These are phyloP conservation scores for Dioscorea alata DNA, from an alignment of 106 monocot genomes.

Conservation along the genomic window DNA sequence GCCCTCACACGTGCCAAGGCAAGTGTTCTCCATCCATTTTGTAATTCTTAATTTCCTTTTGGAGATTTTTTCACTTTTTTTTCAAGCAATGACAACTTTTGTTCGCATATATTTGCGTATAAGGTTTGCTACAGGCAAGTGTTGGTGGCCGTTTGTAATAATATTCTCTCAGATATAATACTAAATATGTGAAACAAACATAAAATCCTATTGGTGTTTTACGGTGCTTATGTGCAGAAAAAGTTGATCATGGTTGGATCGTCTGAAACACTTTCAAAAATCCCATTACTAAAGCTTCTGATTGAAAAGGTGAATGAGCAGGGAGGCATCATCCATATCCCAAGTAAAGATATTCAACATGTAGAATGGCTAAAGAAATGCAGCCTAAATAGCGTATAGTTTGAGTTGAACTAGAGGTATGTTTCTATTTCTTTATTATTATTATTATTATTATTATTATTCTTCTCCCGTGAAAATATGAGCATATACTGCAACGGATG, in stretches of 20 bases:
- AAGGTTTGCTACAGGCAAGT: no score
- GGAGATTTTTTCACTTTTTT: no score
- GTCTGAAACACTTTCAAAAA: constrained; percentile 52
- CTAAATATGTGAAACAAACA: not conserved
- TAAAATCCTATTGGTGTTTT: not conserved
- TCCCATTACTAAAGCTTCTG: constrained; percentile 80
- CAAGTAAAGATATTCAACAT: constrained; percentile 36
- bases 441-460: no score
- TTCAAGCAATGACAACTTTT: no score
- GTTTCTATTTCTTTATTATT: no score
- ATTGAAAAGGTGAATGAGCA: constrained; percentile 65
- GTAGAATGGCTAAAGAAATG: constrained; percentile 36
- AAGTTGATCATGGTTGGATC: constrained; percentile 98
- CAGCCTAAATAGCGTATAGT: constrained; percentile 11
- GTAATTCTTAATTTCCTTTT: no score
- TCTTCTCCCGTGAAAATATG: no score
- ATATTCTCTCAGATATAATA: no score
- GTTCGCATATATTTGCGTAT: no score
- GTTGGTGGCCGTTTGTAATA: no score
- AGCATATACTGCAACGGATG: no score
- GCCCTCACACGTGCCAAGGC: constrained; percentile 94
- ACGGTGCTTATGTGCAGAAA: constrained; percentile 46
- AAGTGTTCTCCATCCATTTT: not conserved
- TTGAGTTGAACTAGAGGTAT: no score
- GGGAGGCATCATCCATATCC: constrained; percentile 37